Evolutionary conservation across 768 basidiomycete genomes (phyloP), one percentile per base, ranked within the genome.

Genomic region (Boletales sp.): DNA sequence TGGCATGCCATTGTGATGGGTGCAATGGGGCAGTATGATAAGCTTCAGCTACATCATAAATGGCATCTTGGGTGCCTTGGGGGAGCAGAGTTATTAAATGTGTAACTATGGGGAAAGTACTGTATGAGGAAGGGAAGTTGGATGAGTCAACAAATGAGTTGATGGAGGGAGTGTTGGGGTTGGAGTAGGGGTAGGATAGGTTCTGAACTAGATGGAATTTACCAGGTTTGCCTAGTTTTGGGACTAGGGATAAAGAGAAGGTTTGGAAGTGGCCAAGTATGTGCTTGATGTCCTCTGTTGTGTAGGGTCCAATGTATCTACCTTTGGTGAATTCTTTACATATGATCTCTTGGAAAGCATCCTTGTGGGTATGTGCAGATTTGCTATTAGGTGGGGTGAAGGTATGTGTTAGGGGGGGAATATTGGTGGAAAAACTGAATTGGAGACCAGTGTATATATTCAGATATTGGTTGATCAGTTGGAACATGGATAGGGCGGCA

Each of bases 1-100:
- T 25, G 0, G 63, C 70, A 0, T 74, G 70, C 72, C 71, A 77
- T 37, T 76, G 75, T 0, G 55, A 56, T 0, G 51, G 61, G 10
- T 60, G 55, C 0, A 71, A 36, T 0, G 70, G 71, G 0, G 74
- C 55, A 0, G 62, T 70, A 0, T 14, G 5, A 7, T 55, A 55
- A 0, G 47, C 47, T 5, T 55, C 44, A 0, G 40, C 11, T 0
- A 53, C 36, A 10, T 55, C 40, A 2, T 31, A 1, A 0, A 51
- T 30, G 2, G 50, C 49, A 1, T 17, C 54, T 17, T 48, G 28
- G 0, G 46, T 39, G 0, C 42, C 39, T 0, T 3, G 6, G 2
- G 35, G 1, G 0, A 46, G 2, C 3, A 51, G 14, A 2, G 25
- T 36, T 5, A 44, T 18, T 13, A 48, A 28, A 1, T 19, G 13